Percentiles rank a stretch among this genome's conserved stretches.
phyloP scores from a whole-genome alignment of 306 rosid species.

The Lablab purpureus region DNA sequence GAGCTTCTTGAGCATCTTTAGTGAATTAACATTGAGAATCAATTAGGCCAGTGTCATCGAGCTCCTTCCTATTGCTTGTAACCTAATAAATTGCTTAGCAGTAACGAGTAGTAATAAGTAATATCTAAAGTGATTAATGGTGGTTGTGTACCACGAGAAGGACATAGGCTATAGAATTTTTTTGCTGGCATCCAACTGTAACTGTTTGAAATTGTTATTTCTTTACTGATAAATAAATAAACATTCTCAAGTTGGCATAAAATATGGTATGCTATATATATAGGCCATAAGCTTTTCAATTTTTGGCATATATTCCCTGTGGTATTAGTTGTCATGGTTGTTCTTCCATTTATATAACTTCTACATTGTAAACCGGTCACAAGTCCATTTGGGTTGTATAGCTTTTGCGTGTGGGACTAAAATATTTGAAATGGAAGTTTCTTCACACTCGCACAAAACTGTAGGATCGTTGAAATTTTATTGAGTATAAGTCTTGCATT shows the following conservation, averaged over 20 bases:
- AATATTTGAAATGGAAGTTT: not conserved
- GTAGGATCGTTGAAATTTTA: slow-evolving; percentile 11
- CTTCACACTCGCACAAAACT: not conserved
- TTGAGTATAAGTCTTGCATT: not conserved
- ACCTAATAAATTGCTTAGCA: not conserved
- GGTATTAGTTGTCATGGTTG: not conserved
- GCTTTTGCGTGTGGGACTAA: not conserved
- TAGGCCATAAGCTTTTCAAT: not conserved
- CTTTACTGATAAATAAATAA: slow-evolving; percentile 13
- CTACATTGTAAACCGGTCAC: not conserved
- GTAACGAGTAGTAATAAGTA: not conserved
- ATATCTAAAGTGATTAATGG: not conserved
- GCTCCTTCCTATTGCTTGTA: not conserved
- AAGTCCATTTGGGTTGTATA: not conserved
- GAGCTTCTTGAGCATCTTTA: not conserved
- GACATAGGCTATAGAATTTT: not conserved
- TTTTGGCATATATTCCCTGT: not conserved
- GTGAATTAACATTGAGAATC: not conserved
- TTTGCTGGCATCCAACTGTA: not conserved
- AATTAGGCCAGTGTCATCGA: not conserved
- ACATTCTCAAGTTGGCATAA: slow-evolving; percentile 15
- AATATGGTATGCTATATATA: slow-evolving; percentile 17
- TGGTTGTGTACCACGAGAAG: not conserved
- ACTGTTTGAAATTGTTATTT: not conserved
- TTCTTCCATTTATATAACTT: not conserved